Evolutionary conservation across 371 early-diverging fungal genomes (phyloP).

Genomic region (Mucor saturninus): DNA sequence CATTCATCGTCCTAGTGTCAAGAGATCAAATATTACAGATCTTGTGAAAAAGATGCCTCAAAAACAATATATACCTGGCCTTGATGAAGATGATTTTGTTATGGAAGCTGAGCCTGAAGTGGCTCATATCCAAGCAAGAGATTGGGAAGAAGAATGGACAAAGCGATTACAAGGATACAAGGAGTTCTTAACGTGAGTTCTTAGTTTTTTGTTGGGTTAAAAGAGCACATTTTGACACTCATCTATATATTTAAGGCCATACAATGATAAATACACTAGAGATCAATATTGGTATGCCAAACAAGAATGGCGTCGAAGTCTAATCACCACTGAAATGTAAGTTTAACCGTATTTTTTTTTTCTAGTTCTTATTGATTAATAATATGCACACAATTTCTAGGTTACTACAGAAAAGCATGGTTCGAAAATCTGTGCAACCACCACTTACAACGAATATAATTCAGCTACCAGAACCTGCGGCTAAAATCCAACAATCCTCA

Average conservation of each 20-base stretch:
- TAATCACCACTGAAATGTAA: slow-evolving; percentile 50
- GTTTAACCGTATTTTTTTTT: not conserved
- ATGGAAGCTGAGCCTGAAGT: slow-evolving; percentile 40
- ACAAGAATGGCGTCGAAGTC: slow-evolving; percentile 48
- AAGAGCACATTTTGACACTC: too few species aligned
- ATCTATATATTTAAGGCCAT: slow-evolving; percentile 24
- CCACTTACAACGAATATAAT: not conserved
- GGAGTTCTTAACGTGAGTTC: slow-evolving; percentile 35
- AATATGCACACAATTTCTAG: not conserved
- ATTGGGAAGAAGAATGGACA: slow-evolving; percentile 43
- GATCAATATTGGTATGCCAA: slow-evolving; percentile 38
- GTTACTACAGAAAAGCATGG: slow-evolving; percentile 10
- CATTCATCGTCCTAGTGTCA: slow-evolving; percentile 18
- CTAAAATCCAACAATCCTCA: slow-evolving; percentile 33
- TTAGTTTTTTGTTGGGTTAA: too few species aligned
- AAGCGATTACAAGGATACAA: slow-evolving; percentile 35
- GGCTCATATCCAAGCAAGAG: slow-evolving; percentile 26
- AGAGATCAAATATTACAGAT: slow-evolving; percentile 23
- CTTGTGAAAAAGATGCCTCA: slow-evolving; percentile 37
- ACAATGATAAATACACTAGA: slow-evolving; percentile 29
- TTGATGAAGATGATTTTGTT: slow-evolving; percentile 27
- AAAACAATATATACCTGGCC: slow-evolving; percentile 6
- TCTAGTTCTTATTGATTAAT: too few species aligned
- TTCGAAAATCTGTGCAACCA: not conserved
- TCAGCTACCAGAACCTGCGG: not conserved